Evolutionary conservation across 2,329 filamentous ascomycete species (phyloP).

Genomic region (Macrophomina tecta): DNA sequence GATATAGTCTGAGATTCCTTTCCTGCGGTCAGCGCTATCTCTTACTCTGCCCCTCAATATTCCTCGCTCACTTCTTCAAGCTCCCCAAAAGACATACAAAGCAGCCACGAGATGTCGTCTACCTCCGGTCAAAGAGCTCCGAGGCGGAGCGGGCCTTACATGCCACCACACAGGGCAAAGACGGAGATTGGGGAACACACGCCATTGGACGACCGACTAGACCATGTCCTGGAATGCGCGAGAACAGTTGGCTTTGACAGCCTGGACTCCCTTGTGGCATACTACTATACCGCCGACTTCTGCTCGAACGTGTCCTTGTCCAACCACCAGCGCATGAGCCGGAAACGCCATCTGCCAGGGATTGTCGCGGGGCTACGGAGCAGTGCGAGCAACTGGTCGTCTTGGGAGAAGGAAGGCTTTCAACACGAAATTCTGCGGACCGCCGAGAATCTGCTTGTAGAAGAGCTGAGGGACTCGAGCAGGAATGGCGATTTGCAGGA

Average conservation of each 20-base stretch:
- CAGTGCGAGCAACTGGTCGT: neutral
- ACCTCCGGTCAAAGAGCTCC: neutral
- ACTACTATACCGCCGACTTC: constrained; percentile 1
- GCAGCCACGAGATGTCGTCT: neutral
- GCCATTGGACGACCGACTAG: constrained; percentile 1
- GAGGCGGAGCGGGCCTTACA: neutral
- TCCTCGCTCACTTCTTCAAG: neutral
- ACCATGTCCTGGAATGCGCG: neutral
- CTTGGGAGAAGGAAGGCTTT: constrained; percentile 4
- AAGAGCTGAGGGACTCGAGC: constrained; percentile 3
- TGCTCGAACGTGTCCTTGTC: constrained; percentile 3
- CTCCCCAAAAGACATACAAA: neutral
- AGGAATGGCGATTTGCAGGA: neutral
- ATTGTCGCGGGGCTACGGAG: constrained; percentile 1
- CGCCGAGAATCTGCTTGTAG: neutral
- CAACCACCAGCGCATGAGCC: constrained; percentile 2
- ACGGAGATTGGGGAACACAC: neutral
- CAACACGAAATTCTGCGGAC: constrained; percentile 1
- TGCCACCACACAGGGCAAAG: neutral
- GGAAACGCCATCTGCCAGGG: constrained; percentile 2
- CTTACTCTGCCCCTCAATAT: neutral
- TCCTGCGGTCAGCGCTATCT: neutral
- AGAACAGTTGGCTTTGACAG: neutral
- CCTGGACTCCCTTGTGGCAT: constrained; percentile 2
- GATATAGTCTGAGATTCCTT: neutral